A percentile compares a stretch with the other conserved stretches of the same genome.
Evolutionary conservation across 306 rosid genomes (phyloP).

Genomic region (Trifolium subterraneum): DNA sequence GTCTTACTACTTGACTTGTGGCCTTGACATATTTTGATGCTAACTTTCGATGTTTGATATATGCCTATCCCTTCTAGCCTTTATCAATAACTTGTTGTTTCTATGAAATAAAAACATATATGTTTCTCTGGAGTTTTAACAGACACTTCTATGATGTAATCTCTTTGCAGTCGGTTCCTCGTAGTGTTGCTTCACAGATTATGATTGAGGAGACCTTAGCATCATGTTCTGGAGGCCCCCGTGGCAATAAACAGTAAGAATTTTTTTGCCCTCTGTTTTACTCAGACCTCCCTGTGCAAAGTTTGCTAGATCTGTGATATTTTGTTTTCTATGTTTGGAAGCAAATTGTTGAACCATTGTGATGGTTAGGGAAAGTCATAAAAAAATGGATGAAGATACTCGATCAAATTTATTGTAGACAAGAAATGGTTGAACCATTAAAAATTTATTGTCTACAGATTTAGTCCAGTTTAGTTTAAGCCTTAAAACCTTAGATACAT

Average conservation of each 20-base stretch:
- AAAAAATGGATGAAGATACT: constrained; percentile 27
- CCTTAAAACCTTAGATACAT: constrained; percentile 15
- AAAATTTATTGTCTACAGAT: constrained; percentile 4
- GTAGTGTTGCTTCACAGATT: constrained; percentile 64
- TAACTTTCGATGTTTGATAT: constrained; percentile 2
- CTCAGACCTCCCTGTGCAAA: constrained; percentile 24
- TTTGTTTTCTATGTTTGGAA: constrained; percentile 19
- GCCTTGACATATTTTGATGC: constrained; percentile 27
- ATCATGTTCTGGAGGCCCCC: constrained; percentile 79
- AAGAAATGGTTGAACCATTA: constrained; percentile 15
- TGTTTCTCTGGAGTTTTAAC: constrained; percentile 26
- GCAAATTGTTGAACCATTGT: constrained; percentile 6
- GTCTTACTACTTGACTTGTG: constrained; percentile 10
- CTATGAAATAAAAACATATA: constrained; percentile 1
- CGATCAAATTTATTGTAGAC: constrained; percentile 10
- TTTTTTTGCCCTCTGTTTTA: constrained; percentile 8
- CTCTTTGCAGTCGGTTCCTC: constrained; percentile 63
- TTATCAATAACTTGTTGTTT: constrained; percentile 10
- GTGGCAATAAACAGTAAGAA: constrained; percentile 86
- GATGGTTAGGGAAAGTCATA: not conserved
- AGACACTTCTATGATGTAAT: constrained; percentile 25
- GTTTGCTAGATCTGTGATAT: constrained; percentile 28
- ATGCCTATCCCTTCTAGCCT: constrained; percentile 27
- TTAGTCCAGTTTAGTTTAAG: constrained; percentile 22
- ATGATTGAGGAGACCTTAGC: constrained; percentile 76